Percentiles rank a stretch among this genome's conserved stretches.
These are phyloP conservation scores for Ambrosia artemisiifolia DNA, from an alignment of 129 eudicot species.

Conservation along the genomic window DNA sequence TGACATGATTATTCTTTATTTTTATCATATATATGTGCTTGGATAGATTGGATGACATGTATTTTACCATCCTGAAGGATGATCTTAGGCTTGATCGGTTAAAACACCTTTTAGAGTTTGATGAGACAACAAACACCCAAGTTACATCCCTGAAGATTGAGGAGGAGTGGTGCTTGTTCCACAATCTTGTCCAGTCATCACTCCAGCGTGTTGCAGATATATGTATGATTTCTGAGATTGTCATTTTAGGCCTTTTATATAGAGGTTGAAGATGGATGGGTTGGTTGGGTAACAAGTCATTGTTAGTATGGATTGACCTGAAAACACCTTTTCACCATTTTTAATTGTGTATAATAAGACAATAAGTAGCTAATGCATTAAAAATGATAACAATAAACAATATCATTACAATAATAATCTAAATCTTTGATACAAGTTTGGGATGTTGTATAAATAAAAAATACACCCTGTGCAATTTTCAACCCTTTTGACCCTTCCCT, in stretches of 20 bases:
- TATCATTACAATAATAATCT: neutral
- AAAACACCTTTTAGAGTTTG: constrained; percentile 38
- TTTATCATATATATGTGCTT: neutral
- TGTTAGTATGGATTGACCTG: neutral
- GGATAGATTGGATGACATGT: constrained; percentile 15
- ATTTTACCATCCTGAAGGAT: constrained; percentile 52
- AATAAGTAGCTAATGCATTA: constrained; percentile 6
- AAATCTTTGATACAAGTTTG: neutral
- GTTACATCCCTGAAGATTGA: constrained; percentile 38
- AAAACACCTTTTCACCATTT: neutral
- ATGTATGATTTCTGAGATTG: constrained; percentile 52
- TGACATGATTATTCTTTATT: neutral
- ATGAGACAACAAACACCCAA: constrained; percentile 31
- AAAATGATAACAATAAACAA: neutral
- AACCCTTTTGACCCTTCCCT: neutral
- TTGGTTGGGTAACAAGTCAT: neutral
- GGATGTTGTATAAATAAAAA: neutral
- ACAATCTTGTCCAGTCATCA: constrained; percentile 73
- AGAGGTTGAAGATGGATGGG: neutral
- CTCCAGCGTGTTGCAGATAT: constrained; percentile 62
- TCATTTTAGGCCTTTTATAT: neutral
- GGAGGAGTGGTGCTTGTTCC: constrained; percentile 87
- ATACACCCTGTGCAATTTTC: neutral
- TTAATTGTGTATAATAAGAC: neutral
- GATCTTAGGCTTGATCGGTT: constrained; percentile 57